phyloP scores from a whole-genome alignment of 179 eudicot species.

The Spinacia oleracea region DNA sequence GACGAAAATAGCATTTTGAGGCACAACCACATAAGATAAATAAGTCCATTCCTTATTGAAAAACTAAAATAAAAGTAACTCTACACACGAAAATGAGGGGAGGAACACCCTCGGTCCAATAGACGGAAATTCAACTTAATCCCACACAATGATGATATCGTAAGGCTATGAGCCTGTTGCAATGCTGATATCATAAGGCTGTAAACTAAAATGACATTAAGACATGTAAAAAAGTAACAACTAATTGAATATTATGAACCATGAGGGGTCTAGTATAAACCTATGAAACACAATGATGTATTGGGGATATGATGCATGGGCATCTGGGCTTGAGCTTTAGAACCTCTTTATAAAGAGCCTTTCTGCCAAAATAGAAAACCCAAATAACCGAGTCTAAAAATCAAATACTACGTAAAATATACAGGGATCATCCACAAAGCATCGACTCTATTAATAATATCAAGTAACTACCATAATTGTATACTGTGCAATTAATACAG shows the following conservation, averaged over 20 bases:
- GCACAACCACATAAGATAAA: not conserved
- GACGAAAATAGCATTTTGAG: not conserved
- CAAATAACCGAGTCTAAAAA: too few relatives aligned
- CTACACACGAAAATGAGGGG: not conserved
- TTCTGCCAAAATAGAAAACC: not conserved
- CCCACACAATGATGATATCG: not conserved
- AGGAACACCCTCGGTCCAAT: not conserved
- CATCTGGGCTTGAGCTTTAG: not conserved
- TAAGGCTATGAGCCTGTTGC: too few relatives aligned
- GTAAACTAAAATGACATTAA: not conserved
- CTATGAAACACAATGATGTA: not conserved
- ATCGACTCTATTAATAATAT: too few relatives aligned
- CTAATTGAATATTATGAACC: not conserved
- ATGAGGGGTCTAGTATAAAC: not conserved
- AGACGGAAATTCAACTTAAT: not conserved
- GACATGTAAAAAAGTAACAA: not conserved
- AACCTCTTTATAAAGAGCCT: not conserved
- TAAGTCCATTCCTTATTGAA: not conserved
- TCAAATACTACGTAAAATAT: too few relatives aligned
- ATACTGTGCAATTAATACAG: too few relatives aligned
- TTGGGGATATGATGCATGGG: too few relatives aligned
- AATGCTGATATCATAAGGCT: too few relatives aligned
- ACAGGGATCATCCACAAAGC: too few relatives aligned
- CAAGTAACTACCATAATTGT: too few relatives aligned
- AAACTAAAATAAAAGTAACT: too few relatives aligned